Base-by-base conservation (phyloP, 805 yeast genomes). In the Zygoascus biomembranicola region DNA sequence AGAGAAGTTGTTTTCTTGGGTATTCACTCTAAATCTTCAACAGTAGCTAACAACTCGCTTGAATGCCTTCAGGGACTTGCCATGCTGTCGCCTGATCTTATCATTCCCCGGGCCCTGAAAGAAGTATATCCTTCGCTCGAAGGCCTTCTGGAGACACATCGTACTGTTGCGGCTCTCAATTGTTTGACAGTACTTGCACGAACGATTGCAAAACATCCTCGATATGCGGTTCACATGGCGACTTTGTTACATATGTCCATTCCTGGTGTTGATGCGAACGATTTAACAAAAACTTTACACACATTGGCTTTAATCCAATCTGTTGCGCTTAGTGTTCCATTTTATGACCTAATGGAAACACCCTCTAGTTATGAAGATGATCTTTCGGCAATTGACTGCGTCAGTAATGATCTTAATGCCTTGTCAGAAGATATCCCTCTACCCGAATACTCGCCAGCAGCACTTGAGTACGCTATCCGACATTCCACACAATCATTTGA, bases 181-280 rank as follows among this genome's bases (percentile, higher is more conserved):
- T 80, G 84, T 41, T 73, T 90, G 47, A 79, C 83, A 2, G 81
- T 79, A 23, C 67, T 87, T 20, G 77, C 85, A 1, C 75, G 95
- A 52, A 82, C 77, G 56, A 79, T 94, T 75, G 82, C 85, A 0
- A 64, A 71, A 6, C 74, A 79, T 1, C 84, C 84, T 1, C 67
- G 81, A 1, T 88, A 78, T 63, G 73, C 96, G 45, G 81, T 87
- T 11, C 99, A 94, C 62, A 71, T 89, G 11, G 80, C 95, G 0
- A 79, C 95, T 52, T 72, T 94, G 14, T 65, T 90, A 42, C 78
- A 82, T 28, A 74, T 88, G 66, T 71, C 84, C 1, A 66, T 90
- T 8, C 87, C 90, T 0, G 96, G 94, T 32, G 81, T 94, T 31
- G 98, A 94, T 65, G 79, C 90, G 0, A 94, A 90, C 65, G 99